Conservation (phyloP, 257 asterid species). For the Solanum ossicruentum region DNA sequence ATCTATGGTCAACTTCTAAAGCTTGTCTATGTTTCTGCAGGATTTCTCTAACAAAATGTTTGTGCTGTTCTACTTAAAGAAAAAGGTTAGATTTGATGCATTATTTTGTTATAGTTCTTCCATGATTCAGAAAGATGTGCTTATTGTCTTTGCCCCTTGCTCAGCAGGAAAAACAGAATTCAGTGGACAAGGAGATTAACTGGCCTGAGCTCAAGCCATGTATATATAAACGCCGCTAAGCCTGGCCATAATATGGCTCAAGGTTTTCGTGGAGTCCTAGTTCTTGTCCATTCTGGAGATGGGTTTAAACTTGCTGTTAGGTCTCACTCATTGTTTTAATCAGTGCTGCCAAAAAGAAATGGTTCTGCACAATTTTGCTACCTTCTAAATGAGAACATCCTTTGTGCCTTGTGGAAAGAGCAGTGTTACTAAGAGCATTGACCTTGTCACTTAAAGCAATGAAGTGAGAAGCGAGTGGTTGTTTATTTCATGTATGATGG, state of each 20-base stretch:
- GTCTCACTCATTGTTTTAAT: neutral
- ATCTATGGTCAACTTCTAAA: conserved; percentile 3
- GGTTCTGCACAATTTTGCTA: neutral
- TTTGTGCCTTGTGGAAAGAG: neutral
- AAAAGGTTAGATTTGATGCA: conserved; percentile 42
- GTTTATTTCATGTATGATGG: neutral
- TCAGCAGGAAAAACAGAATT: neutral
- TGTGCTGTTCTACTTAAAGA: conserved; percentile 54
- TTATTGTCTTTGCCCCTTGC: neutral
- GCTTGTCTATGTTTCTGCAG: conserved; percentile 29
- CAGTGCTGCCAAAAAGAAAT: neutral
- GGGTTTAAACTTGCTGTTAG: neutral
- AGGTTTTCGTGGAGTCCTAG: neutral
- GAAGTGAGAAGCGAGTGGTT: neutral
- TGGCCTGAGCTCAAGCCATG: conserved; percentile 8
- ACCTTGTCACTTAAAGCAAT: neutral
- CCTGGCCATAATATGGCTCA: neutral
- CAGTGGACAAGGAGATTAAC: neutral
- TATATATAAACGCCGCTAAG: conserved; percentile 1
- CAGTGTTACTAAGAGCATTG: neutral
- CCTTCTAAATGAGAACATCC: neutral
- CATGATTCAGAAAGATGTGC: neutral
- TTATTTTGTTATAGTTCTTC: neutral
- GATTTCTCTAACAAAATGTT: conserved; percentile 95
- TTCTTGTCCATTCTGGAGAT: neutral